phyloP scores from a whole-genome alignment of 345 rosid species.

The Corchorus capsularis region DNA sequence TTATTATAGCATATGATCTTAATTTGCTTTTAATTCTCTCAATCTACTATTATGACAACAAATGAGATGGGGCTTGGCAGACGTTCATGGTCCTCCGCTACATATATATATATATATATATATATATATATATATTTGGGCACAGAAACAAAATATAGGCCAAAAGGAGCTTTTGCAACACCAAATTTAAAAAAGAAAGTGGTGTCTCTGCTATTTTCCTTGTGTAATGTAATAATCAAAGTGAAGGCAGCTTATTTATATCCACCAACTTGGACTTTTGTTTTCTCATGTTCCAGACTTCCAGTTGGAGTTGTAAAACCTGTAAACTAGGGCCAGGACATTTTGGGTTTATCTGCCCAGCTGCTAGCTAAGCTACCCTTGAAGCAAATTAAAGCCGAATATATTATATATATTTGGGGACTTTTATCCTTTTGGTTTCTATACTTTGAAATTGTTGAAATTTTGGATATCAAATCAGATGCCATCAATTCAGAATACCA shows the following conservation, averaged over 20 bases:
- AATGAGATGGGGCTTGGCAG: no score
- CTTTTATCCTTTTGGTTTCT: constrained; percentile 9
- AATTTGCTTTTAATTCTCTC: no score
- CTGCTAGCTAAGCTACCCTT: neutral
- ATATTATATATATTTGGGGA: neutral
- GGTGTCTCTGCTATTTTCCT: no score
- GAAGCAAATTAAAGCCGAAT: constrained; percentile 13
- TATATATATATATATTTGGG: no score
- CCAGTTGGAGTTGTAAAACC: constrained; percentile 3
- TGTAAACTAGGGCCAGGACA: constrained; percentile 4
- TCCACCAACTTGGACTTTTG: neutral
- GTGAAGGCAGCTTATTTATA: neutral
- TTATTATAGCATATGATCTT: no score
- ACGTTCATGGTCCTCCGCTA: no score
- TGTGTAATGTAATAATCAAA: neutral
- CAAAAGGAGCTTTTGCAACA: no score
- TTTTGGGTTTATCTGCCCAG: constrained; percentile 10
- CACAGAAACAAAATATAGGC: no score
- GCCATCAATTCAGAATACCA: no score
- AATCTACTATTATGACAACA: no score
- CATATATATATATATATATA: no score
- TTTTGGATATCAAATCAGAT: constrained; percentile 6
- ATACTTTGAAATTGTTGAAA: neutral
- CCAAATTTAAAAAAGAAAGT: no score
- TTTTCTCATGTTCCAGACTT: neutral